phyloP scores from a whole-genome alignment of 75 land plant genomes.

The Isoetes taiwanensis region DNA sequence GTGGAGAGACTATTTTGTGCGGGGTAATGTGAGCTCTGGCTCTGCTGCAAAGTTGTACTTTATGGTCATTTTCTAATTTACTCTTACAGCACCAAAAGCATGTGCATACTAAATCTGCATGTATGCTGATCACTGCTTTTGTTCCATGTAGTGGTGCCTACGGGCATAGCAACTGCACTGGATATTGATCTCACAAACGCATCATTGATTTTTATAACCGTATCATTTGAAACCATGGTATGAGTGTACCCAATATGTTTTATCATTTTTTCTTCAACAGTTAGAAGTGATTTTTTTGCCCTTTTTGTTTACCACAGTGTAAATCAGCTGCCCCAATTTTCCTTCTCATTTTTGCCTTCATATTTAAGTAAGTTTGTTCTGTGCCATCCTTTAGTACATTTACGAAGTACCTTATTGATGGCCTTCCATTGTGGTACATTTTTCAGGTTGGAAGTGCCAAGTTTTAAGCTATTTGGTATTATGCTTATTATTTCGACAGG shows the following conservation, averaged over 20 bases:
- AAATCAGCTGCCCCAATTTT: slow-evolving; percentile 95
- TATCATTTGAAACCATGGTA: slow-evolving; percentile 97
- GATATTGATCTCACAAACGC: slow-evolving; percentile 93
- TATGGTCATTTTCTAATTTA: not conserved
- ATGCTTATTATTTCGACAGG: slow-evolving; percentile 75
- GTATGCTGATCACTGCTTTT: slow-evolving; percentile 8
- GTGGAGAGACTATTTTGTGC: slow-evolving; percentile 44
- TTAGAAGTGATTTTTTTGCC: not conserved
- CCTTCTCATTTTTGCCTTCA: slow-evolving; percentile 96
- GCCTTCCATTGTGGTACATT: not conserved
- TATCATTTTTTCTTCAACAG: not conserved
- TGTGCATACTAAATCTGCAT: not conserved
- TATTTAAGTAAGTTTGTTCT: slow-evolving; percentile 61
- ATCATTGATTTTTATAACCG: slow-evolving; percentile 86
- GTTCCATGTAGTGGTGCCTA: slow-evolving; percentile 72
- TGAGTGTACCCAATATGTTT: slow-evolving; percentile 11
- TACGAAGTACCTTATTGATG: no score
- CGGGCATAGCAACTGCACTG: slow-evolving; percentile 83
- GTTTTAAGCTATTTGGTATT: slow-evolving; percentile 65
- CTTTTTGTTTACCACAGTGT: slow-evolving; percentile 39
- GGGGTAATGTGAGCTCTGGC: slow-evolving; percentile 23
- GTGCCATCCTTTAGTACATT: no score
- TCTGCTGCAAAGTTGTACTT: not conserved
- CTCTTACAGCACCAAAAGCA: no score
- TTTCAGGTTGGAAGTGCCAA: slow-evolving; percentile 75